Percentiles rank a stretch among this genome's conserved stretches.
phyloP scores from a whole-genome alignment of 1,284 basidiomycete species.

The Cystobasidiaceae sp. region DNA sequence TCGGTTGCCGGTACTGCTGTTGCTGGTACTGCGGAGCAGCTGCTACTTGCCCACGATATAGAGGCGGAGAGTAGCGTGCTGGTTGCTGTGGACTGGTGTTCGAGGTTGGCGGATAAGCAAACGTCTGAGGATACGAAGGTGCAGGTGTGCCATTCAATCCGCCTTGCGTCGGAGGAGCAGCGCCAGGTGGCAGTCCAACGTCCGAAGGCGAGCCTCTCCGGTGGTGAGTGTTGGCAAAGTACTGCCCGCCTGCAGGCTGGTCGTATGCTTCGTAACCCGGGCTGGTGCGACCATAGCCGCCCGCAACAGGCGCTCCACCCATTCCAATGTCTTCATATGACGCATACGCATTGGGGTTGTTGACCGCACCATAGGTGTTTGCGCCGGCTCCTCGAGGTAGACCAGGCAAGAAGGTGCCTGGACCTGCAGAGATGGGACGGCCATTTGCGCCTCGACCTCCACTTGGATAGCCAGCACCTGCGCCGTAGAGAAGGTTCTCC shows the following conservation, averaged over 20 bases:
- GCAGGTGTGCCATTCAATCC: neutral
- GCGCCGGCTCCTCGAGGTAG: neutral
- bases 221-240: too few relatives aligned
- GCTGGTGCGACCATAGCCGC: constrained; percentile 6
- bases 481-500: constrained; percentile 24
- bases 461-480: neutral
- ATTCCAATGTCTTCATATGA: constrained; percentile 21
- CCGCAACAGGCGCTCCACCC: neutral
- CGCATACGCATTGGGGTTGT: neutral
- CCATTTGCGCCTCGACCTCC: constrained; percentile 5
- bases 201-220: neutral
- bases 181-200: neutral
- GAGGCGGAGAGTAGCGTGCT: neutral
- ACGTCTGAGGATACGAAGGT: constrained; percentile 5
- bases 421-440: too few relatives aligned
- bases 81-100: neutral
- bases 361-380: constrained; percentile 1
- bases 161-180: neutral
- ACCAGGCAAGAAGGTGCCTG: neutral
- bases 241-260: too few relatives aligned
- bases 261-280: too few relatives aligned
- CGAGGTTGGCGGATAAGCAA: constrained; percentile 4
- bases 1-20: neutral
- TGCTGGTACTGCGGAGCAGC: neutral
- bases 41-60: neutral